Evolutionary conservation across 2,329 filamentous ascomycete genomes (phyloP).

Genomic region (Trichoderma aggressivum): DNA sequence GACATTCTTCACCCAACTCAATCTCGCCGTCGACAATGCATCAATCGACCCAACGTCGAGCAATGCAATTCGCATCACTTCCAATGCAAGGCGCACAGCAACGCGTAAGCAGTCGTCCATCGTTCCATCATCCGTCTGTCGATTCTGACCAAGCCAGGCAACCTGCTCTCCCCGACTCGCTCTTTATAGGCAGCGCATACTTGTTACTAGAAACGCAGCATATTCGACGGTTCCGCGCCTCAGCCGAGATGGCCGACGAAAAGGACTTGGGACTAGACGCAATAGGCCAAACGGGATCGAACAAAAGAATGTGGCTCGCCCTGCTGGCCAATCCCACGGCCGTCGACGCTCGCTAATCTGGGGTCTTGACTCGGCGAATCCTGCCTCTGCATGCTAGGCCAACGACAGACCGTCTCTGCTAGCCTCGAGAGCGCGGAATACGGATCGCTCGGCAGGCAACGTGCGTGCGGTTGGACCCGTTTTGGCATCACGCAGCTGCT

Average conservation of each 20-base stretch:
- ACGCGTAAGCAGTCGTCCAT: neutral
- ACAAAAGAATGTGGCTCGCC: neutral
- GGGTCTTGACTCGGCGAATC: neutral
- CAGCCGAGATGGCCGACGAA: neutral
- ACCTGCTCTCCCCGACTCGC: neutral
- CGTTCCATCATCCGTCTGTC: neutral
- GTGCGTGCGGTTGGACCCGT: neutral
- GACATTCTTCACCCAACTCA: neutral
- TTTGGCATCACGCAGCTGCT: neutral
- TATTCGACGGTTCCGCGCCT: neutral
- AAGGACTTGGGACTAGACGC: neutral
- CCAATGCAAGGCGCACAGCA: neutral
- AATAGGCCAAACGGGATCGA: neutral
- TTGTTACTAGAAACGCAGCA: too few species aligned
- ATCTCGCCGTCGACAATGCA: neutral
- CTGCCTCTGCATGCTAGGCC: neutral
- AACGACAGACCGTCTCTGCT: neutral
- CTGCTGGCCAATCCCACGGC: neutral
- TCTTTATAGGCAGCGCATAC: neutral
- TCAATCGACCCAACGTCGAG: neutral
- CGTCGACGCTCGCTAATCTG: constrained; percentile 2
- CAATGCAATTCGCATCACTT: neutral
- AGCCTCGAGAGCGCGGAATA: constrained; percentile 1
- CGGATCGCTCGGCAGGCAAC: constrained; percentile 14
- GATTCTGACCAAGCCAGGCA: neutral